A percentile compares a stretch with the other conserved stretches of the same genome.
Evolutionary conservation across 225 moss, liverwort and hornwort genomes (phyloP).

Genomic region (Physcomitrium patens): DNA sequence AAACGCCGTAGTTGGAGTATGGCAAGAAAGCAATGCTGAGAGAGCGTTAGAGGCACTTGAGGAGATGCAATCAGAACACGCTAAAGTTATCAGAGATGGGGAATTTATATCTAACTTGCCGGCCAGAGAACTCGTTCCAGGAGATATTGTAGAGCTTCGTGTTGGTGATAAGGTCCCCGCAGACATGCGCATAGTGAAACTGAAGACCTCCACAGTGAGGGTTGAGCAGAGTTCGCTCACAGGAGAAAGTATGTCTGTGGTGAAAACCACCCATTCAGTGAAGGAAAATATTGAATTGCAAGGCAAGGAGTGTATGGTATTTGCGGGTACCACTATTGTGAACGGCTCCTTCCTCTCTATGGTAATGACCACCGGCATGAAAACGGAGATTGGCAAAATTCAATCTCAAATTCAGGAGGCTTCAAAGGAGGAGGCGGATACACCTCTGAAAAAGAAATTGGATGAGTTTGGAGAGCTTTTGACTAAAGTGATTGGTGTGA

Average conservation of each 20-base stretch:
- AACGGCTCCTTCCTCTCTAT: conserved; percentile 80
- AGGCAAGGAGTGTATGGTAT: conserved; percentile 86
- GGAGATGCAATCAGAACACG: conserved; percentile 97
- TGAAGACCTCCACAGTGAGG: conserved; percentile 84
- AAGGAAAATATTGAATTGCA: conserved; percentile 82
- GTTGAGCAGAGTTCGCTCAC: conserved; percentile 95
- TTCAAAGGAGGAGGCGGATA: conserved; percentile 84
- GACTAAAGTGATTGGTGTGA: conserved; percentile 88
- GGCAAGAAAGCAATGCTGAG: conserved; percentile 99
- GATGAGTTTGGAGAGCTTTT: conserved; percentile 92
- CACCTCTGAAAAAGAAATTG: conserved; percentile 88
- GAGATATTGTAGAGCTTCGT: conserved; percentile 87
- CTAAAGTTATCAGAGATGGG: conserved; percentile 71
- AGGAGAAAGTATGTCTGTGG: conserved; percentile 91
- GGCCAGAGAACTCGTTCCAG: conserved; percentile 88
- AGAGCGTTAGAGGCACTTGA: conserved; percentile 87
- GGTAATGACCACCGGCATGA: conserved; percentile 78
- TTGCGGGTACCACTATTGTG: conserved; percentile 83
- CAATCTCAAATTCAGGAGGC: conserved; percentile 96
- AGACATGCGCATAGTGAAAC: conserved; percentile 80
- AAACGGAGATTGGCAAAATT: conserved; percentile 95
- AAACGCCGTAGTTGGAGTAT: conserved; percentile 94
- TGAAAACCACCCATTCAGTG: conserved; percentile 72
- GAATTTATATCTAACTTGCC: conserved; percentile 63
- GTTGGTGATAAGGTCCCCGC: conserved; percentile 96